These are phyloP conservation scores for Sporothrix brasiliensis DNA, from an alignment of 2,329 filamentous ascomycete genomes.

Conservation along the genomic window DNA sequence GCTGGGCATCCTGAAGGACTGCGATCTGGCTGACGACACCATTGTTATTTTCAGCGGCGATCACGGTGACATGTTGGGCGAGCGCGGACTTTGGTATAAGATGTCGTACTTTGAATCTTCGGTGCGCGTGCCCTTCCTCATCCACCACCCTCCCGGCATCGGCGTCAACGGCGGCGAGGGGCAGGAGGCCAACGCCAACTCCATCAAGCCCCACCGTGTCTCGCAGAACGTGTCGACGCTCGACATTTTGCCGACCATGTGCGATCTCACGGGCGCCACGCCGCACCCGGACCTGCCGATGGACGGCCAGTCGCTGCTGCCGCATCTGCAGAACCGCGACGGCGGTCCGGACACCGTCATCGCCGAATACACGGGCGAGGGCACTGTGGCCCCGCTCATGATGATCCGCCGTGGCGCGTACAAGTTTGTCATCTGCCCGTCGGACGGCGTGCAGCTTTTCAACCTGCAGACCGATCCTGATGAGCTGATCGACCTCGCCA, in stretches of 20 bases:
- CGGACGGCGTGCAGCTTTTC: slow-evolving; percentile 82
- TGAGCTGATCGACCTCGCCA: slow-evolving; percentile 74
- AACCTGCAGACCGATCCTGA: slow-evolving; percentile 75
- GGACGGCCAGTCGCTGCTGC: slow-evolving; percentile 79
- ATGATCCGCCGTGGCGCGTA: slow-evolving; percentile 90
- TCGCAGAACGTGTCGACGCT: slow-evolving; percentile 85
- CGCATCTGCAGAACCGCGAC: slow-evolving; percentile 68
- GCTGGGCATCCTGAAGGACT: slow-evolving; percentile 74
- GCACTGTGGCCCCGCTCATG: slow-evolving; percentile 83
- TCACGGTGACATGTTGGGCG: slow-evolving; percentile 94
- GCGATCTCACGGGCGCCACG: slow-evolving; percentile 75
- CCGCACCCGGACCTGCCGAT: slow-evolving; percentile 74
- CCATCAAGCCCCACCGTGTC: slow-evolving; percentile 74
- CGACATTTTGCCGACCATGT: slow-evolving; percentile 86
- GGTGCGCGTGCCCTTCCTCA: slow-evolving; percentile 82
- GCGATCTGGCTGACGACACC: slow-evolving; percentile 79
- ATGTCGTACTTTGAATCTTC: slow-evolving; percentile 96
- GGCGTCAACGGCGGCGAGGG: slow-evolving; percentile 18
- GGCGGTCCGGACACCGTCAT: slow-evolving; percentile 80
- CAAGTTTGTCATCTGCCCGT: slow-evolving; percentile 88
- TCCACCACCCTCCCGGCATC: slow-evolving; percentile 70
- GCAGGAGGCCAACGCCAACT: slow-evolving; percentile 41
- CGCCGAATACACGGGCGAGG: slow-evolving; percentile 93
- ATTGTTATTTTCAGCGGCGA: slow-evolving; percentile 92
- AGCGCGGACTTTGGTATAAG: slow-evolving; percentile 87